Conservation (phyloP, 257 asterid species). For the Cynanchum wilfordii region DNA sequence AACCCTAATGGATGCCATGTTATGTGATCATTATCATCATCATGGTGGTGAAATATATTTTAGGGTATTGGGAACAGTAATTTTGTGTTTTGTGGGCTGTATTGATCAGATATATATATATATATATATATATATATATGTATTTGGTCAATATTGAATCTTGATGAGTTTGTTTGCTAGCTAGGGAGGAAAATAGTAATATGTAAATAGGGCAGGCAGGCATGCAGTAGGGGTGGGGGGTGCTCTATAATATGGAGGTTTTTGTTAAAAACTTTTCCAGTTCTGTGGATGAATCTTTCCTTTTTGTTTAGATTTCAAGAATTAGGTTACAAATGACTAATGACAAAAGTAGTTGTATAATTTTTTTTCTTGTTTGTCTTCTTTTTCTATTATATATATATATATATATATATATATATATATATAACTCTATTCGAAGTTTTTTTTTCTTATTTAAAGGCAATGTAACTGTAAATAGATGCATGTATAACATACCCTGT, state of each 20-base stretch:
- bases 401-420: too few species aligned
- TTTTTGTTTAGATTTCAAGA: conserved; percentile 18
- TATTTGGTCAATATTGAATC: too few species aligned
- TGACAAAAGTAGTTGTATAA: conserved; percentile 1
- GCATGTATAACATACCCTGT: neutral
- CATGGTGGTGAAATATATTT: neutral
- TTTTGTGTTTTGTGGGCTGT: neutral
- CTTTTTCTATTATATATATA: too few species aligned
- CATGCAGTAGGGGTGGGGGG: neutral
- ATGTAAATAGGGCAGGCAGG: conserved; percentile 9
- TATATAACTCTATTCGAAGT: too few species aligned
- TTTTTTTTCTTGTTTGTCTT: neutral
- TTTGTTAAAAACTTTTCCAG: conserved; percentile 2
- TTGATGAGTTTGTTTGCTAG: neutral
- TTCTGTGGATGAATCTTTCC: conserved; percentile 11
- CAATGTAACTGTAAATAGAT: neutral
- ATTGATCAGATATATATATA: neutral
- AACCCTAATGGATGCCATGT: conserved; percentile 65
- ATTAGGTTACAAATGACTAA: conserved; percentile 12
- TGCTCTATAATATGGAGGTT: neutral
- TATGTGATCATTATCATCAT: conserved; percentile 33
- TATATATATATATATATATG: too few species aligned
- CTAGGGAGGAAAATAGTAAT: neutral
- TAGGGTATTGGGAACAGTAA: neutral
- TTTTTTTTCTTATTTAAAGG: neutral